Conservation (phyloP, 2,329 filamentous ascomycete genomes). For the Colletotrichum simmondsii region DNA sequence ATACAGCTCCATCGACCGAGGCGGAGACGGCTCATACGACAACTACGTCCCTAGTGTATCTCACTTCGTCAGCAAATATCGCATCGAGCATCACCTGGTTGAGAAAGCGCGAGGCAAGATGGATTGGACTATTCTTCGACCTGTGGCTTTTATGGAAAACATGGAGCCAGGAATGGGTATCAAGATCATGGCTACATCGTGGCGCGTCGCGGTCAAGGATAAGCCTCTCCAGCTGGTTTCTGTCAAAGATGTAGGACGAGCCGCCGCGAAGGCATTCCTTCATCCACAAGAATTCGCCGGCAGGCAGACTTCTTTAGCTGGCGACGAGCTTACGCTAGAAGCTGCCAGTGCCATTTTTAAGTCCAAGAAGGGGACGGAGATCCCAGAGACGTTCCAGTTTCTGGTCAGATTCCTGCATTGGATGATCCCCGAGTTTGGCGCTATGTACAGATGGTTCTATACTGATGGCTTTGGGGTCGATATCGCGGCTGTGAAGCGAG, state of each 20-base stretch:
- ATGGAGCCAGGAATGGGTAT: conserved; percentile 43
- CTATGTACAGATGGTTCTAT: background rate
- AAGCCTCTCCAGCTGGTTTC: conserved; percentile 50
- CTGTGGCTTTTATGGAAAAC: conserved; percentile 68
- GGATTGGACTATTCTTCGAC: conserved; percentile 68
- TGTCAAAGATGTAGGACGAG: conserved; percentile 53
- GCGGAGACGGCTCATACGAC: conserved; percentile 58
- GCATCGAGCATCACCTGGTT: conserved; percentile 66
- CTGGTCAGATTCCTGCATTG: background rate
- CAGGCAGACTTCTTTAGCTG: conserved; percentile 46
- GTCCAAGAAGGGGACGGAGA: background rate
- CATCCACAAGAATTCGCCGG: conserved; percentile 42
- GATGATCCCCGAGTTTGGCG: background rate
- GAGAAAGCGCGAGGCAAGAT: conserved; percentile 49
- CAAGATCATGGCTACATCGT: conserved; percentile 44
- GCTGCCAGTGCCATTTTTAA: conserved; percentile 45
- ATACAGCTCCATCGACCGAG: conserved; percentile 69
- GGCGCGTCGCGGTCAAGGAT: conserved; percentile 40
- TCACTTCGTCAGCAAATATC: conserved; percentile 67
- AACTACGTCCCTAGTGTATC: conserved; percentile 61
- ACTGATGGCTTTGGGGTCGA: background rate
- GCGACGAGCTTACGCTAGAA: conserved; percentile 49
- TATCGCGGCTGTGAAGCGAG: background rate
- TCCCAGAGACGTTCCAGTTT: background rate
- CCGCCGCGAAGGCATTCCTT: conserved; percentile 50